phyloP scores from a whole-genome alignment of 169 alveolate genomes.

The Eimeria brunetti region DNA sequence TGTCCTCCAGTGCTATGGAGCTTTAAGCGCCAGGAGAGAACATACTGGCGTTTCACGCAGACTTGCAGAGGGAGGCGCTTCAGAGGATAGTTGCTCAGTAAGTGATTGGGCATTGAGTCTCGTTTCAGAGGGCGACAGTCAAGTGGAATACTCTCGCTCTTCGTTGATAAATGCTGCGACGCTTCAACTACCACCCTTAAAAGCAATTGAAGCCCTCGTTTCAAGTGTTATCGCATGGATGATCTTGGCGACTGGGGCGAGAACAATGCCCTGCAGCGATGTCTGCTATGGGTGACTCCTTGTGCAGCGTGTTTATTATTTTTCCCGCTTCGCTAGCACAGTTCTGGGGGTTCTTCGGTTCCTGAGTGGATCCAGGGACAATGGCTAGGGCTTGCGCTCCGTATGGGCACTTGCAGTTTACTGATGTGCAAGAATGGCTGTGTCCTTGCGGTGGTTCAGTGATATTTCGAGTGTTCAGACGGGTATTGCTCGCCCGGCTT shows the following conservation, averaged over 20 bases:
- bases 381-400: neutral
- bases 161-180: neutral
- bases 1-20: neutral
- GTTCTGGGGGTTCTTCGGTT: neutral
- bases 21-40: neutral
- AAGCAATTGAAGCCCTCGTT: neutral
- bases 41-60: neutral
- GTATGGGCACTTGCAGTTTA: neutral
- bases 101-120: too few relatives aligned
- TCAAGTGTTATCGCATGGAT: neutral
- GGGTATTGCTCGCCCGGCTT: neutral
- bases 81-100: neutral
- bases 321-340: neutral
- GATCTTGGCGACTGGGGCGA: neutral
- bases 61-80: slow-evolving; percentile 12
- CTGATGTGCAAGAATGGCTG: neutral
- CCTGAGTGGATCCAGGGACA: neutral
- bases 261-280: neutral
- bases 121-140: neutral
- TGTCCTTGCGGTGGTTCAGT: neutral
- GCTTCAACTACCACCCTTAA: neutral
- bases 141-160: neutral
- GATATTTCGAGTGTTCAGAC: neutral
- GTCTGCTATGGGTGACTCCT: neutral
- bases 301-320: neutral